Percentiles rank a stretch among this genome's conserved stretches.
Evolutionary conservation across 2,329 filamentous ascomycete species (phyloP).

Genomic region (Nigrograna mackinnonii): DNA sequence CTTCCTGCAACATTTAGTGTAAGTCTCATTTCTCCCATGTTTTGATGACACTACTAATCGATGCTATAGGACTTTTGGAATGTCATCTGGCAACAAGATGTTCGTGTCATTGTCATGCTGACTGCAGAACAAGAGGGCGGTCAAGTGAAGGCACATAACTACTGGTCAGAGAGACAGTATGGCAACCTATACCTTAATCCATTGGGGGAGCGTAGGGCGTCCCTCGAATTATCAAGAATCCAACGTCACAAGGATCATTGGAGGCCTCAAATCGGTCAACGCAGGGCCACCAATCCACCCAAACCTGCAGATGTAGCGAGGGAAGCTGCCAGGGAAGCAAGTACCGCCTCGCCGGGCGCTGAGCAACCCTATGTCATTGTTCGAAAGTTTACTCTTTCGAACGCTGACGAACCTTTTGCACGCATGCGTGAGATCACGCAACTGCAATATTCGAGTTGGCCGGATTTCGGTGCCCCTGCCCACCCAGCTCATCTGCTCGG

Average conservation of each 20-base stretch:
- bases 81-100: constrained; percentile 94
- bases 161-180: constrained; percentile 82
- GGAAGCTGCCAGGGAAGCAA: constrained; percentile 28
- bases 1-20: constrained; percentile 90
- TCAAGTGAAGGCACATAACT: constrained; percentile 91
- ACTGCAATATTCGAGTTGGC: constrained; percentile 94
- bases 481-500: constrained; percentile 85
- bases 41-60: constrained; percentile 14
- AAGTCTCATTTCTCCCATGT: constrained; percentile 40
- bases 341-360: constrained; percentile 32
- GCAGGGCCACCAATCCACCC: constrained; percentile 37
- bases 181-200: constrained; percentile 75
- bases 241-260: constrained; percentile 41
- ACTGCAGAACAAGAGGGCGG: constrained; percentile 93
- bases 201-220: constrained; percentile 81
- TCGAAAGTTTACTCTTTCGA: constrained; percentile 83
- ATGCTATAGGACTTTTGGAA: constrained; percentile 87
- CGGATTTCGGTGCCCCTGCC: constrained; percentile 91
- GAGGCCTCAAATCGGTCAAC: constrained; percentile 37
- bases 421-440: constrained; percentile 93
- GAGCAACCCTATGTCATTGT: constrained; percentile 79
- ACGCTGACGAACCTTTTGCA: constrained; percentile 76
- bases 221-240: constrained; percentile 67
- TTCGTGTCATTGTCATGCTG: constrained; percentile 93
- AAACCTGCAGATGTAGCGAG: constrained; percentile 31